Evolutionary conservation across 108 stramenopile genomes (phyloP).

Genomic region (Cyclotella cryptica): DNA sequence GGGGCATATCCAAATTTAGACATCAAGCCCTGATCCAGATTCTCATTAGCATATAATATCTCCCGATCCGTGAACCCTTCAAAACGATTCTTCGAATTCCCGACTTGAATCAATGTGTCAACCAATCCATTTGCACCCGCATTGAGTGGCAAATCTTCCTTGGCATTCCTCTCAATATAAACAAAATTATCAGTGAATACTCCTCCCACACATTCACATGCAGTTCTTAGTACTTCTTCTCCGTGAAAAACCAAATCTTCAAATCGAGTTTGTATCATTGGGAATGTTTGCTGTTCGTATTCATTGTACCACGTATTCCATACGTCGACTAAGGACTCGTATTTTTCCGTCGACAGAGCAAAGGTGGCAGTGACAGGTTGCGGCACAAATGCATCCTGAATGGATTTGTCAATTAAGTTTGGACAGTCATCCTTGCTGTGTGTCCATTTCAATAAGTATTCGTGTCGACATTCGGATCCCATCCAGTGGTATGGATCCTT

Average conservation of each 20-base stretch:
- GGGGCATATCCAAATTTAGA: conserved; percentile 43
- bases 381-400: conserved; percentile 18
- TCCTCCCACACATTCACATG: conserved; percentile 86
- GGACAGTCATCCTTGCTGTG: conserved; percentile 55
- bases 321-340: conserved; percentile 70
- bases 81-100: conserved; percentile 64
- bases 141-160: conserved; percentile 56
- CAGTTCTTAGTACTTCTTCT: conserved; percentile 60
- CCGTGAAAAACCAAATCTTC: conserved; percentile 91
- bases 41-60: conserved; percentile 54
- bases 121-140: conserved; percentile 74
- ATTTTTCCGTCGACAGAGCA: conserved; percentile 25
- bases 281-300: conserved; percentile 74
- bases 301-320: conserved; percentile 85
- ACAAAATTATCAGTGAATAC: conserved; percentile 60
- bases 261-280: conserved; percentile 81
- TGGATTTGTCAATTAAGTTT: conserved; percentile 41
- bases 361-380: conserved; percentile 35
- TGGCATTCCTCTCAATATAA: conserved; percentile 72
- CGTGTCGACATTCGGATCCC: conserved; percentile 54
- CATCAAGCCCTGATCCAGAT: conserved; percentile 70
- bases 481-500: conserved; percentile 68
- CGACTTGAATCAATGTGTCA: conserved; percentile 80
- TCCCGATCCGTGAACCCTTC: conserved; percentile 69
- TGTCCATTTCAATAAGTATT: conserved; percentile 52